Evolutionary conservation across 805 yeast genomes (phyloP).

Genomic region (Metschnikowia similis): DNA sequence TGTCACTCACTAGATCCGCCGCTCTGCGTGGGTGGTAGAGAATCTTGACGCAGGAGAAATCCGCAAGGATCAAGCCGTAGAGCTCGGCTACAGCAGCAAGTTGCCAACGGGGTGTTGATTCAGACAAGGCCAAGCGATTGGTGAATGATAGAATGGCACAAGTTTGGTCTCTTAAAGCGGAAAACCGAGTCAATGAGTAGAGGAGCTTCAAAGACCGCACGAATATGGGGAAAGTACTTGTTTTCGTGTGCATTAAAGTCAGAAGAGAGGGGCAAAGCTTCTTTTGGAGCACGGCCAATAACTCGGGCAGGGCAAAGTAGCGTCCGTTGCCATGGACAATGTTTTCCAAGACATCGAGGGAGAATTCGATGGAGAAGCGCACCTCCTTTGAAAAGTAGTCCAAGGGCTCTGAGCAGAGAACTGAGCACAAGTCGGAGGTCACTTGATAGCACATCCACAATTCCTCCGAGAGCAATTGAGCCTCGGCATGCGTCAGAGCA

Average conservation of each 20-base stretch:
- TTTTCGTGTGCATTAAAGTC: conserved; percentile 50
- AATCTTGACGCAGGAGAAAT: conserved; percentile 46
- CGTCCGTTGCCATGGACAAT: conserved; percentile 59
- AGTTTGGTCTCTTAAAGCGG: conserved; percentile 64
- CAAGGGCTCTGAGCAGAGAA: conserved; percentile 52
- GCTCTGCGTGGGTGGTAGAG: conserved; percentile 53
- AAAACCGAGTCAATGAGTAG: conserved; percentile 53
- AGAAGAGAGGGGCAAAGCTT: conserved; percentile 74
- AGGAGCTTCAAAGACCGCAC: conserved; percentile 75
- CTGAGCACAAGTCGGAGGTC: conserved; percentile 66
- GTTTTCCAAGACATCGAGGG: conserved; percentile 80
- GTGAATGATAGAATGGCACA: conserved; percentile 76
- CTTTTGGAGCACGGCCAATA: conserved; percentile 61
- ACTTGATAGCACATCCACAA: conserved; percentile 59
- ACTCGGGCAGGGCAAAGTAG: conserved; percentile 50
- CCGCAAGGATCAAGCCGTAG: conserved; percentile 54
- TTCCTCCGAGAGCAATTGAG: not conserved
- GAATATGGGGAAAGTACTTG: conserved; percentile 60
- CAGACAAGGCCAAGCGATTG: conserved; percentile 49
- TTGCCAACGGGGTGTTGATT: conserved; percentile 51
- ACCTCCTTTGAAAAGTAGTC: conserved; percentile 47
- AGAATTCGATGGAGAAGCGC: conserved; percentile 57
- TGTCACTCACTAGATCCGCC: conserved; percentile 56
- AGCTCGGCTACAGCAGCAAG: conserved; percentile 70
- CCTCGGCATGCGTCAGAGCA: too few relatives aligned